phyloP scores from a whole-genome alignment of 495 filamentous ascomycete genomes.

The Neurospora sp. region DNA sequence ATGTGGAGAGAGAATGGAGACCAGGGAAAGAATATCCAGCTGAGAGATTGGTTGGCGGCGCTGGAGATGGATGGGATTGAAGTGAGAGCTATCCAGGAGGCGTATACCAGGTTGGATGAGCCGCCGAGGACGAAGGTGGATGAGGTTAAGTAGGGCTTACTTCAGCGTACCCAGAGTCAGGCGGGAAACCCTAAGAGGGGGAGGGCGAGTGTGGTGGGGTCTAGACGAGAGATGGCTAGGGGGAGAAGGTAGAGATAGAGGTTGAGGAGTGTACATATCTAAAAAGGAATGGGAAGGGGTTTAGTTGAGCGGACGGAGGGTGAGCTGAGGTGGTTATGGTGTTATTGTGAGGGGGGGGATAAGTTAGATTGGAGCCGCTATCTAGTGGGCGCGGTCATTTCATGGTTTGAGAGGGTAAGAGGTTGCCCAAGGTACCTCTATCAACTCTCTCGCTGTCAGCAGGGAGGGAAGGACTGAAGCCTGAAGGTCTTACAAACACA shows the following conservation, averaged over 20 bases:
- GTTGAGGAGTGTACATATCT: background rate
- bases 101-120: slow-evolving; percentile 42
- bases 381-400: background rate
- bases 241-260: background rate
- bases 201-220: background rate
- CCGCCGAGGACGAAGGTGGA: slow-evolving; percentile 9
- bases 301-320: background rate
- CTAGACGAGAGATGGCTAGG: background rate
- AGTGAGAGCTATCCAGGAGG: slow-evolving; percentile 40
- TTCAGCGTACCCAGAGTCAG: background rate
- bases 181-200: background rate
- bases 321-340: background rate
- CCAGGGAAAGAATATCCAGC: slow-evolving; percentile 54
- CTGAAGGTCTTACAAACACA: background rate
- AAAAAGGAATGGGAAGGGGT: background rate
- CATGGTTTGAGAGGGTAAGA: background rate
- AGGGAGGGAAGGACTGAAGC: background rate
- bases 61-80: slow-evolving; percentile 54
- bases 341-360: background rate
- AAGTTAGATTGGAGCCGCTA: background rate
- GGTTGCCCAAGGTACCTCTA: background rate
- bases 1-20: slow-evolving; percentile 53
- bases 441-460: background rate
- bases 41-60: slow-evolving; percentile 56
- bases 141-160: background rate